phyloP scores from a whole-genome alignment of 306 rosid species.

The Casuarina glauca region DNA sequence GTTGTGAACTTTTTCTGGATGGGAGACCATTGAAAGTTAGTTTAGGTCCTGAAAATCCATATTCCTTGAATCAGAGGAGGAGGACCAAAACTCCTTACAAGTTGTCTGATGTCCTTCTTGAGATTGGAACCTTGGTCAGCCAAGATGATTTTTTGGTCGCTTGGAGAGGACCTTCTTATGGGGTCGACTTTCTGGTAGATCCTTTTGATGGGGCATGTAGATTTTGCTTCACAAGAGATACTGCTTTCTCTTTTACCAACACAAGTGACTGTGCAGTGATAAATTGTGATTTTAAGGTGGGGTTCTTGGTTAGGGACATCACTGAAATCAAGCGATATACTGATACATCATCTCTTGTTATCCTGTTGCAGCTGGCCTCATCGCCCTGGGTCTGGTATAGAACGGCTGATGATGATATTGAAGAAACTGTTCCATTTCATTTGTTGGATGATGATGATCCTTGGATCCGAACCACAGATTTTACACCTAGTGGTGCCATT shows the following conservation, averaged over 20 bases:
- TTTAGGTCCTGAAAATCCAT: conserved; percentile 66
- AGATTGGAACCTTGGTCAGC: conserved; percentile 63
- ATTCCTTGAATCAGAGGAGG: conserved; percentile 57
- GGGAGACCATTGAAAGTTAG: conserved; percentile 48
- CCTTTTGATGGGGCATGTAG: conserved; percentile 72
- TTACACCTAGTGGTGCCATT: conserved; percentile 80
- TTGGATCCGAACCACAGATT: conserved; percentile 89
- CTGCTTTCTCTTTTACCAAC: conserved; percentile 56
- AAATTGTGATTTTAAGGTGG: conserved; percentile 80
- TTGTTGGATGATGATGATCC: conserved; percentile 90
- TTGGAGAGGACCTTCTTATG: conserved; percentile 65
- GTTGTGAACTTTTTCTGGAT: conserved; percentile 46
- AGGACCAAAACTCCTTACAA: conserved; percentile 56
- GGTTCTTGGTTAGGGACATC: conserved; percentile 68
- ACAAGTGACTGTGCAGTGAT: conserved; percentile 38
- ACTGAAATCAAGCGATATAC: conserved; percentile 46
- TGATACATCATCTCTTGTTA: conserved; percentile 47
- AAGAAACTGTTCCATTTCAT: conserved; percentile 52
- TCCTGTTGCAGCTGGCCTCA: conserved; percentile 62
- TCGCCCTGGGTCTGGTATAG: conserved; percentile 75
- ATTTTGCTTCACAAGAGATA: conserved; percentile 67
- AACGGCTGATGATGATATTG: conserved; percentile 84
- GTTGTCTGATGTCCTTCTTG: conserved; percentile 63
- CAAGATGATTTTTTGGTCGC: conserved; percentile 52
- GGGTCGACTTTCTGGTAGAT: conserved; percentile 77